These are phyloP conservation scores for Fusarium keratoplasticum DNA, from an alignment of 2,329 filamentous ascomycete species.

Conservation along the genomic window DNA sequence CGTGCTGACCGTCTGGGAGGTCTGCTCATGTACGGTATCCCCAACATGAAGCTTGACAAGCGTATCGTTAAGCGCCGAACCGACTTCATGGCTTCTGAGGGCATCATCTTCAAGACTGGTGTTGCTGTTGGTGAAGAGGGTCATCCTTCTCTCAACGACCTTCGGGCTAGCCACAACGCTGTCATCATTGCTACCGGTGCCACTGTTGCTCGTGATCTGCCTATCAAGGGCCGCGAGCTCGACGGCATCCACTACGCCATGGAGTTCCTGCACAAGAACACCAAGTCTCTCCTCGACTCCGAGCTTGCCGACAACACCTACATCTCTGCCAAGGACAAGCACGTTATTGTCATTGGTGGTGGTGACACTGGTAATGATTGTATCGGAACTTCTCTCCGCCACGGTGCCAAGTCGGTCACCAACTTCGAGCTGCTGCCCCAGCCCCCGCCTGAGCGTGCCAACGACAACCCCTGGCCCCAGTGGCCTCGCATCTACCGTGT, in stretches of 20 bases:
- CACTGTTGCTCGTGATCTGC: slow-evolving; percentile 91
- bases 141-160: slow-evolving; percentile 70
- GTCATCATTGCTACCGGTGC: slow-evolving; percentile 93
- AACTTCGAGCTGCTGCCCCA: slow-evolving; percentile 97
- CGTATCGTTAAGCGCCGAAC: slow-evolving; percentile 95
- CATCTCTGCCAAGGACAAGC: slow-evolving; percentile 94
- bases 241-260: slow-evolving; percentile 96
- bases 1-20: slow-evolving; percentile 90
- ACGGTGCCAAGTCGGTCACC: slow-evolving; percentile 93
- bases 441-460: slow-evolving; percentile 88
- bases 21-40: slow-evolving; percentile 97
- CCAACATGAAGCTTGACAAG: slow-evolving; percentile 99
- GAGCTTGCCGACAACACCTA: slow-evolving; percentile 85
- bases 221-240: slow-evolving; percentile 88
- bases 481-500: slow-evolving; percentile 98
- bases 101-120: slow-evolving; percentile 83
- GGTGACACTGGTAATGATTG: slow-evolving; percentile 98
- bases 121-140: slow-evolving; percentile 82
- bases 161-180: slow-evolving; percentile 81
- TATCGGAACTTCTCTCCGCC: slow-evolving; percentile 94
- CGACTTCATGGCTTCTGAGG: slow-evolving; percentile 93
- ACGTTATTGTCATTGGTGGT: slow-evolving; percentile 96
- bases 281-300: slow-evolving; percentile 95
- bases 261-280: slow-evolving; percentile 98
- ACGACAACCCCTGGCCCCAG: slow-evolving; percentile 97